phyloP scores from a whole-genome alignment of 2,329 filamentous ascomycete species.

The Colletotrichum lini region DNA sequence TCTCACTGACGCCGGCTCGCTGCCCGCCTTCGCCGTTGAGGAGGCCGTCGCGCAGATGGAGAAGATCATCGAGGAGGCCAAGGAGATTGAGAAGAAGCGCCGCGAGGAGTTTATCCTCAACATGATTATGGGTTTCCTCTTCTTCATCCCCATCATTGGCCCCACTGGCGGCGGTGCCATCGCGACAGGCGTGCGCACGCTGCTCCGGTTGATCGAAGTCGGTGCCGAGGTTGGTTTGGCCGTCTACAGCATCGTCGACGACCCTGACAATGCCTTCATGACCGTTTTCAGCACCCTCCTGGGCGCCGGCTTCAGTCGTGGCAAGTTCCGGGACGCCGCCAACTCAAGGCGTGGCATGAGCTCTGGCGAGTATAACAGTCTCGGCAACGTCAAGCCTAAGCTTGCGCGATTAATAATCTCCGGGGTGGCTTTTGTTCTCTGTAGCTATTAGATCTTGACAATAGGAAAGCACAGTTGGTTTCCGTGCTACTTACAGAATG shows the following conservation, averaged over 20 bases:
- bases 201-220: not conserved
- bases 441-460: not conserved
- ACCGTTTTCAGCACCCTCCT: slow-evolving; percentile 6
- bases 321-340: not conserved
- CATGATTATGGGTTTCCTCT: slow-evolving; percentile 15
- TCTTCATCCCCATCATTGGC: slow-evolving; percentile 23
- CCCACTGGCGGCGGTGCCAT: not conserved
- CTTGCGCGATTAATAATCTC: not conserved
- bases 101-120: slow-evolving; percentile 12
- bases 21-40: slow-evolving; percentile 8
- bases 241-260: slow-evolving; percentile 12
- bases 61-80: not conserved
- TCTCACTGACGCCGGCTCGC: slow-evolving; percentile 1
- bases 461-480: not conserved
- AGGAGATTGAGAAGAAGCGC: not conserved
- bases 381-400: not conserved
- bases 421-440: not conserved
- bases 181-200: not conserved
- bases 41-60: slow-evolving; percentile 13
- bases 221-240: not conserved
- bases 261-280: slow-evolving; percentile 2
- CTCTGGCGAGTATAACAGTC: not conserved
- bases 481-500: not conserved
- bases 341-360: slow-evolving; percentile 1
- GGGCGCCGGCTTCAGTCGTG: not conserved